Conservation (phyloP, 1,284 basidiomycete species). For the Chalciporus sp. region DNA sequence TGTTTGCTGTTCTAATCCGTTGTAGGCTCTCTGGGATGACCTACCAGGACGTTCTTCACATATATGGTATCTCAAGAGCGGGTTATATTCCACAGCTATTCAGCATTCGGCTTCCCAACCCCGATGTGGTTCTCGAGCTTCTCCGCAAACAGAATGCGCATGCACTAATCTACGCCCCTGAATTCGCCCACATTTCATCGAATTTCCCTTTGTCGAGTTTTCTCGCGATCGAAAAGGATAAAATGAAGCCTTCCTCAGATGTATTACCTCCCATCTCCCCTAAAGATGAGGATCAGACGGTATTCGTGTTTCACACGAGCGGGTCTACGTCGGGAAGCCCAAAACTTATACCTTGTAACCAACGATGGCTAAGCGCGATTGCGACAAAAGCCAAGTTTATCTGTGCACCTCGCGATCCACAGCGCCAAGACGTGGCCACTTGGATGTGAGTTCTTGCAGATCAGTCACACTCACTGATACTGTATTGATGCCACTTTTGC, state of each 20-base stretch:
- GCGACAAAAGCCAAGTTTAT: slow-evolving; percentile 58
- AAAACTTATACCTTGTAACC: slow-evolving; percentile 69
- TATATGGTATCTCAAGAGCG: slow-evolving; percentile 71
- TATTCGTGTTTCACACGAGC: slow-evolving; percentile 74
- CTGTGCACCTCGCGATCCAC: slow-evolving; percentile 48
- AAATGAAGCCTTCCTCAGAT: slow-evolving; percentile 38
- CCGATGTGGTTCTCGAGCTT: slow-evolving; percentile 66
- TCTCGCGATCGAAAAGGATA: slow-evolving; percentile 44
- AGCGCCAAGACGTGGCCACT: slow-evolving; percentile 63
- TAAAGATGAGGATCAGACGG: slow-evolving; percentile 45
- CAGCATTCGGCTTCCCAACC: slow-evolving; percentile 69
- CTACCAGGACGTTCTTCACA: slow-evolving; percentile 67
- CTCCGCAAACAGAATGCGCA: slow-evolving; percentile 56
- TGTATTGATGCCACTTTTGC: slow-evolving; percentile 34
- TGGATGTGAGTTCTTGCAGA: slow-evolving; percentile 54
- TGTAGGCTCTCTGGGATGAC: slow-evolving; percentile 67
- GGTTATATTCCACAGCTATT: slow-evolving; percentile 75
- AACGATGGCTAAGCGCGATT: slow-evolving; percentile 59
- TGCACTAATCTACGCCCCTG: slow-evolving; percentile 62
- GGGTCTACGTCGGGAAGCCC: slow-evolving; percentile 76
- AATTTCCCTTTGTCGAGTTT: slow-evolving; percentile 51
- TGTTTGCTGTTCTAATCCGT: slow-evolving; percentile 10
- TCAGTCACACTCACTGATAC: slow-evolving; percentile 15
- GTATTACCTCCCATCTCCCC: slow-evolving; percentile 48
- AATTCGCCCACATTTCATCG: slow-evolving; percentile 40